These are phyloP conservation scores for Coniochaeta ligniaria DNA, from an alignment of 2,329 filamentous ascomycete species.

Conservation along the genomic window DNA sequence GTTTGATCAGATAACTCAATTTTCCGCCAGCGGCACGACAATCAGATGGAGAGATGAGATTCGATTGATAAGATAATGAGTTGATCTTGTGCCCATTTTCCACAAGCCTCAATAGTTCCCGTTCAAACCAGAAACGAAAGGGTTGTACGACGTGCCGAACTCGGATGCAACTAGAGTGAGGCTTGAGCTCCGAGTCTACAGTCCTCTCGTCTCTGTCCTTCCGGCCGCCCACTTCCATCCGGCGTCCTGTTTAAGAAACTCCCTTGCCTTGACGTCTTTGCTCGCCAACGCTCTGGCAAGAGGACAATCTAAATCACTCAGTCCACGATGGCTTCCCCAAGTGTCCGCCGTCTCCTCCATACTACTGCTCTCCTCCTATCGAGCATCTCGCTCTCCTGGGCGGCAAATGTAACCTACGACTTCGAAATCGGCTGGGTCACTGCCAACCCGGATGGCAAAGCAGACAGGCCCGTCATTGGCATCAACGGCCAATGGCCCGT, in stretches of 20 bases:
- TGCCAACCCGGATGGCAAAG: slow-evolving; percentile 63
- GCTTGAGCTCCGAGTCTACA: not conserved
- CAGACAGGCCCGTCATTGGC: slow-evolving; percentile 60
- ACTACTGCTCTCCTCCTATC: slow-evolving; percentile 3
- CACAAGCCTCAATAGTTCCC: not conserved
- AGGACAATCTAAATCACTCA: not conserved
- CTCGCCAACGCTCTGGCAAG: not conserved
- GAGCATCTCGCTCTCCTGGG: slow-evolving; percentile 13
- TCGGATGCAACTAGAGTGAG: not conserved
- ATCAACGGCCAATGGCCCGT: slow-evolving; percentile 74
- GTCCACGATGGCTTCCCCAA: not conserved
- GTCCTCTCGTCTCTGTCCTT: not conserved
- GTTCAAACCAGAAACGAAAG: not conserved
- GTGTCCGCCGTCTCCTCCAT: not conserved
- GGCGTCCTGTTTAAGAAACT: not conserved
- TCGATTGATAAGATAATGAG: slow-evolving; percentile 1
- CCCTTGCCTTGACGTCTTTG: not conserved
- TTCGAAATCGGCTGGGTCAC: slow-evolving; percentile 67
- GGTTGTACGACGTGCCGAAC: not conserved
- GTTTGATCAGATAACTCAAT: not conserved
- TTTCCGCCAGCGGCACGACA: not conserved
- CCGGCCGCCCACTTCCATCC: not conserved
- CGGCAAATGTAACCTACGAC: slow-evolving; percentile 47
- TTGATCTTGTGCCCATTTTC: not conserved
- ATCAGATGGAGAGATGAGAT: not conserved